Percentiles rank a stretch among this genome's conserved stretches.
Conservation (phyloP, 495 filamentous ascomycete genomes). For the Jackrogersella multiformis region DNA sequence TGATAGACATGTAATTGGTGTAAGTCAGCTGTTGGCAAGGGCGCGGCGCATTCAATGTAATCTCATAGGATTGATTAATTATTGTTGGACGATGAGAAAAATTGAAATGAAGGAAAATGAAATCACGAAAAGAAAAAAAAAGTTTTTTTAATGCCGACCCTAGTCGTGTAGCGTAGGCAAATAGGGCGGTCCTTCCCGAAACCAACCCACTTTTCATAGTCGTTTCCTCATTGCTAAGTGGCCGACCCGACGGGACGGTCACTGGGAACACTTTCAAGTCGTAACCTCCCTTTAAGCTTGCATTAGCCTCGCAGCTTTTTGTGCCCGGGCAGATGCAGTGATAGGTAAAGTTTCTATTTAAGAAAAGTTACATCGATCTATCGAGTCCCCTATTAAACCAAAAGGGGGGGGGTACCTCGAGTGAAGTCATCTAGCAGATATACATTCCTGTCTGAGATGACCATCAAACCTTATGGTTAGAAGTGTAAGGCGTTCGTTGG, state of each 20-base stretch:
- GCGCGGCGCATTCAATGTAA: conserved; percentile 31
- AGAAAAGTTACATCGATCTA: background rate
- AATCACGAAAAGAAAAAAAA: conserved; percentile 1
- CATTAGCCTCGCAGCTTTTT: conserved; percentile 52
- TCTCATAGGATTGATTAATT: conserved; percentile 20
- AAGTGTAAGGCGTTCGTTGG: background rate
- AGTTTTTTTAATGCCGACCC: conserved; percentile 4
- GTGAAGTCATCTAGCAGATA: conserved; percentile 32
- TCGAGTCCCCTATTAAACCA: conserved; percentile 22
- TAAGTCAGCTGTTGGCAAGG: conserved; percentile 19
- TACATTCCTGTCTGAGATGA: background rate
- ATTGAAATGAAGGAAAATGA: conserved; percentile 26
- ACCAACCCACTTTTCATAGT: conserved; percentile 24
- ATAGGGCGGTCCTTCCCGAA: conserved; percentile 40
- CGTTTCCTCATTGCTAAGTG: conserved; percentile 22
- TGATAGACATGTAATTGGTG: conserved; percentile 13
- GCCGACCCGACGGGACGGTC: conserved; percentile 39
- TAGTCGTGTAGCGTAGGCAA: background rate
- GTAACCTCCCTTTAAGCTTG: conserved; percentile 54
- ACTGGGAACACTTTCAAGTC: conserved; percentile 32
- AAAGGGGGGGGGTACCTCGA: background rate
- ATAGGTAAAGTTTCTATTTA: conserved; percentile 38
- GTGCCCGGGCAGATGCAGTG: conserved; percentile 32
- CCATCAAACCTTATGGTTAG: background rate
- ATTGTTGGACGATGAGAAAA: conserved; percentile 11